Percentiles rank a stretch among this genome's conserved stretches.
Evolutionary conservation across 2,329 filamentous ascomycete genomes (phyloP).

Genomic region (Paraphaeosphaeria sporulosa): DNA sequence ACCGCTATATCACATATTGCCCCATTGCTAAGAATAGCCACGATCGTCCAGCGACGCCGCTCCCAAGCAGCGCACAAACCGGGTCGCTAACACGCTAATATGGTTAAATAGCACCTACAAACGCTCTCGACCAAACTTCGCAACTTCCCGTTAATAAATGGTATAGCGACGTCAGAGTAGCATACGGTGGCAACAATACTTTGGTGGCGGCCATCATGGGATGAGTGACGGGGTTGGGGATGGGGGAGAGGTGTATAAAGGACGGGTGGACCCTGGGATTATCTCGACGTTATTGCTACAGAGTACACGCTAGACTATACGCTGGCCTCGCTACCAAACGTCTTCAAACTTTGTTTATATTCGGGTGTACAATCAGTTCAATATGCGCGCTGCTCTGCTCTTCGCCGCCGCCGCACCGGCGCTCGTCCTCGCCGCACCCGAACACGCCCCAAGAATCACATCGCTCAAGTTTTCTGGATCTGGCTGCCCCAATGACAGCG

Average conservation of each 20-base stretch:
- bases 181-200: constrained; percentile 18
- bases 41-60: background rate
- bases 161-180: constrained; percentile 15
- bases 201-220: background rate
- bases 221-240: background rate
- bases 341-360: background rate
- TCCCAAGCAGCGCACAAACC: constrained; percentile 5
- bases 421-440: constrained; percentile 30
- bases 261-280: constrained; percentile 16
- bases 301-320: constrained; percentile 2
- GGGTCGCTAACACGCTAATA: constrained; percentile 16
- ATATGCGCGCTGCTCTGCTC: constrained; percentile 16
- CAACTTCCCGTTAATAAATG: constrained; percentile 13
- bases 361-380: background rate
- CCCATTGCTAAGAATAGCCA: constrained; percentile 5
- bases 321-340: background rate
- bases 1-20: constrained; percentile 11
- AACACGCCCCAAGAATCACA: constrained; percentile 32
- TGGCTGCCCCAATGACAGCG: constrained; percentile 38
- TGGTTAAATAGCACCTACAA: constrained; percentile 17
- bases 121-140: constrained; percentile 18
- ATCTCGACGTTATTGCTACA: constrained; percentile 14
- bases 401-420: constrained; percentile 25
- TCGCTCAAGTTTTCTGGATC: constrained; percentile 34
- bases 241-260: constrained; percentile 10